Percentiles rank a stretch among this genome's conserved stretches.
phyloP scores from a whole-genome alignment of 441 rosid genomes.

The Brassica hybrid region DNA sequence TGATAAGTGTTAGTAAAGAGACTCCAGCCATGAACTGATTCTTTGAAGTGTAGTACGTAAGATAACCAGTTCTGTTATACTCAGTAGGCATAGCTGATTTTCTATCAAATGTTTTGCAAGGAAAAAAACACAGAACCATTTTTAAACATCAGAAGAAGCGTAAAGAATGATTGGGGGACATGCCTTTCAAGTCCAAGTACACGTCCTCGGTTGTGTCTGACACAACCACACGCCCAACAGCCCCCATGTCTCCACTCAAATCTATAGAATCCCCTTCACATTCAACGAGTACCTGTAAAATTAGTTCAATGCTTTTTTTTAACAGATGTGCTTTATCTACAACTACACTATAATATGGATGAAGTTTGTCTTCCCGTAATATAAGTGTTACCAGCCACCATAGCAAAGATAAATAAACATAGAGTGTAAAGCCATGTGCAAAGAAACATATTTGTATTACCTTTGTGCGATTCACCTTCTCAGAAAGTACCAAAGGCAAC shows the following conservation, averaged over 20 bases:
- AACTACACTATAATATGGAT: background rate
- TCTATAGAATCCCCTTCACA: constrained; percentile 97
- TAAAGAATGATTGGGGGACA: constrained; percentile 15
- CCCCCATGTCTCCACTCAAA: constrained; percentile 97
- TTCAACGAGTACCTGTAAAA: constrained; percentile 84
- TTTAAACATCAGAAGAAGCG: constrained; percentile 29
- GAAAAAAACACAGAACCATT: background rate
- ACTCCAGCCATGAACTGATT: background rate
- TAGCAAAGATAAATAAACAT: background rate
- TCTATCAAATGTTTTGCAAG: constrained; percentile 1
- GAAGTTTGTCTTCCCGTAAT: constrained; percentile 7
- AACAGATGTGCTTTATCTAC: constrained; percentile 3
- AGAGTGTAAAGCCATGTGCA: constrained; percentile 17
- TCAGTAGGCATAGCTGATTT: constrained; percentile 6
- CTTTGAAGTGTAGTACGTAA: background rate
- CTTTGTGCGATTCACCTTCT: constrained; percentile 88
- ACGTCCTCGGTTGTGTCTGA: constrained; percentile 70
- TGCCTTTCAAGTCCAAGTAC: constrained; percentile 91
- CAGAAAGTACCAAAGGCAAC: constrained; percentile 86
- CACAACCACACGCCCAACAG: constrained; percentile 85
- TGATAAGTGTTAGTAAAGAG: constrained; percentile 27
- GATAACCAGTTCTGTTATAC: background rate
- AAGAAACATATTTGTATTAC: constrained; percentile 45
- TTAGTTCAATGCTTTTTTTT: constrained; percentile 22
- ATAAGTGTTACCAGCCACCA: background rate